These are phyloP conservation scores for Rhynchospora pubera DNA, from an alignment of 176 grass and related monocot species.

Conservation along the genomic window DNA sequence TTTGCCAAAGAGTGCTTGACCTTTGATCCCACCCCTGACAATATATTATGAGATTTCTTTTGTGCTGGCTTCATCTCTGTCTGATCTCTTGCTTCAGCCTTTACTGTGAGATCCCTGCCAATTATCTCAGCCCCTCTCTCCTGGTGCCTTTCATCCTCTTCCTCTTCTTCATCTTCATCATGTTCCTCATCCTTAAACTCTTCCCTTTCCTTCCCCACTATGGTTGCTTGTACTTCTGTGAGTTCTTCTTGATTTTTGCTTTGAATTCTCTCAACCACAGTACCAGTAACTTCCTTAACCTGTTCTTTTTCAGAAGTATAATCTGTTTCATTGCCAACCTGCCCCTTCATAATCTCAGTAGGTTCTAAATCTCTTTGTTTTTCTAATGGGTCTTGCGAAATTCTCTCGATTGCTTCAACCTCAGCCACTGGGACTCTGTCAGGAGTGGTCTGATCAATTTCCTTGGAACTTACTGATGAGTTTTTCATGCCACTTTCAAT, in stretches of 20 bases:
- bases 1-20: conserved; percentile 83
- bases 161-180: conserved; percentile 37
- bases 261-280: conserved; percentile 14
- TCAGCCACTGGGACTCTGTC: not conserved
- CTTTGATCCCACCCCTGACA: conserved; percentile 81
- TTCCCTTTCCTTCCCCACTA: conserved; percentile 15
- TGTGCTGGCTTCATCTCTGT: conserved; percentile 36
- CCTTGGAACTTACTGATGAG: not conserved
- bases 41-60: conserved; percentile 63
- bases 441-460: not conserved
- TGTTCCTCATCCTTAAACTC: too few relatives aligned
- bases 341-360: not conserved
- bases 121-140: conserved; percentile 34
- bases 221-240: conserved; percentile 20
- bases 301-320: not conserved
- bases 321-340: not conserved
- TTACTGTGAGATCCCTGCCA: conserved; percentile 10
- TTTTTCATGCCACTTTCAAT: not conserved
- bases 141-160: conserved; percentile 33
- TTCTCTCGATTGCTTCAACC: not conserved
- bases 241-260: conserved; percentile 23
- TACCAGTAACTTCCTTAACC: conserved; percentile 27
- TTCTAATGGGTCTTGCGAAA: not conserved
- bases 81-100: conserved; percentile 36
- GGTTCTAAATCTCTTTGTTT: not conserved